Conservation (phyloP, 2,329 filamentous ascomycete species). For the Fusarium circinatum region DNA sequence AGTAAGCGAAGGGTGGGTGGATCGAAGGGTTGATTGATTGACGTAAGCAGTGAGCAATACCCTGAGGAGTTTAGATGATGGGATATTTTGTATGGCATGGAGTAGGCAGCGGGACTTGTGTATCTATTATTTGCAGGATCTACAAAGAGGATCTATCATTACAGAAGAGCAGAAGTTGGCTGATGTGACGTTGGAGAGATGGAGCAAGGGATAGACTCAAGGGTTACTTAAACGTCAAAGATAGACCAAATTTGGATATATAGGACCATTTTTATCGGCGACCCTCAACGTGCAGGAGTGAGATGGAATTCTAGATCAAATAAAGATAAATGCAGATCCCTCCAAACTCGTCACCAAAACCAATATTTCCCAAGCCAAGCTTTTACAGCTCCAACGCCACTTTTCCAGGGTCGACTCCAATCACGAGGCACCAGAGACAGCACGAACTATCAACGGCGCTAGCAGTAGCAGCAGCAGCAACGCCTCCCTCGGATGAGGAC, state of each 20-base stretch:
- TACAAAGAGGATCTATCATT: slow-evolving; percentile 17
- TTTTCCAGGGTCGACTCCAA: slow-evolving; percentile 29
- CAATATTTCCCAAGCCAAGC: slow-evolving; percentile 24
- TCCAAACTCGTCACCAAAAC: not conserved
- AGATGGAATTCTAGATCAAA: slow-evolving; percentile 17
- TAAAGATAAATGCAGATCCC: not conserved
- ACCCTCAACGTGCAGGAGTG: slow-evolving; percentile 1
- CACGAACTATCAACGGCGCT: slow-evolving; percentile 34
- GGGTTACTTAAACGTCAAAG: not conserved
- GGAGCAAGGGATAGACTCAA: slow-evolving; percentile 7
- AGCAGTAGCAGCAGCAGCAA: slow-evolving; percentile 3
- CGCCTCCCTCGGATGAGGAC: slow-evolving; percentile 20
- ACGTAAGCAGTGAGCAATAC: slow-evolving; percentile 14
- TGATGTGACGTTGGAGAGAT: not conserved
- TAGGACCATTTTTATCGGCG: not conserved
- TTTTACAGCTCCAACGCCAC: slow-evolving; percentile 35
- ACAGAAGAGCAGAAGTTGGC: not conserved
- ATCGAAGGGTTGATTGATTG: slow-evolving; percentile 1
- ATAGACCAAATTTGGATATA: not conserved
- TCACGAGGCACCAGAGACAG: slow-evolving; percentile 19
- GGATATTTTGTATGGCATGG: slow-evolving; percentile 11
- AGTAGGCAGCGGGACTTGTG: slow-evolving; percentile 9
- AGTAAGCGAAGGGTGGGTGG: slow-evolving; percentile 15
- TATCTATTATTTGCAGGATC: slow-evolving; percentile 1
- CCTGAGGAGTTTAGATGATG: not conserved